A percentile compares a stretch with the other conserved stretches of the same genome.
phyloP scores from a whole-genome alignment of 1,284 basidiomycete species.

The Bothia castanella region DNA sequence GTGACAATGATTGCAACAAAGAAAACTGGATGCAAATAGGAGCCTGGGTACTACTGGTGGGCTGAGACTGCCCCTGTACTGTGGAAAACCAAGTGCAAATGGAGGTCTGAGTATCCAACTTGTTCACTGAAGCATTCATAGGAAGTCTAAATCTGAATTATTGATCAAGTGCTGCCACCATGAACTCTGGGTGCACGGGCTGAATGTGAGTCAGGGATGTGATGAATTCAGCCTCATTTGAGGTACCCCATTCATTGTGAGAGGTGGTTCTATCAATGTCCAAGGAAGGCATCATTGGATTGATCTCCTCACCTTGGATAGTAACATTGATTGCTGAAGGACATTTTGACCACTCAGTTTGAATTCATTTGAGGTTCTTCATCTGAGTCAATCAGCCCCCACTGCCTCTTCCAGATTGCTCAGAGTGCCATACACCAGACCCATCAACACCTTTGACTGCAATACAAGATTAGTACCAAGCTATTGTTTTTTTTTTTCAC shows the following conservation, averaged over 20 bases:
- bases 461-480: not conserved
- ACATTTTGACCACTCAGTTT: not conserved
- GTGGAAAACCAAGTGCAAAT: no score
- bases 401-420: not conserved
- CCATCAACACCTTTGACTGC: no score
- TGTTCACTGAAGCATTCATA: no score
- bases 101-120: no score
- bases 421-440: not conserved
- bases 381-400: not conserved
- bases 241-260: no score
- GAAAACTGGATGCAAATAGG: not conserved
- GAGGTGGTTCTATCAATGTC: no score
- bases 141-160: no score
- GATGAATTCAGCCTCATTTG: no score
- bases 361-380: not conserved
- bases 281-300: conserved; percentile 1
- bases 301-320: not conserved
- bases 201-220: no score
- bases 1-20: not conserved
- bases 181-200: no score
- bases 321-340: not conserved
- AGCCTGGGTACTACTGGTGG: no score
- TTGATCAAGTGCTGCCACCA: no score
- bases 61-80: not conserved
- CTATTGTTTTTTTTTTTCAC: not conserved